Base-by-base conservation (phyloP, 441 rosid species). In the Gossypium trilobum region DNA sequence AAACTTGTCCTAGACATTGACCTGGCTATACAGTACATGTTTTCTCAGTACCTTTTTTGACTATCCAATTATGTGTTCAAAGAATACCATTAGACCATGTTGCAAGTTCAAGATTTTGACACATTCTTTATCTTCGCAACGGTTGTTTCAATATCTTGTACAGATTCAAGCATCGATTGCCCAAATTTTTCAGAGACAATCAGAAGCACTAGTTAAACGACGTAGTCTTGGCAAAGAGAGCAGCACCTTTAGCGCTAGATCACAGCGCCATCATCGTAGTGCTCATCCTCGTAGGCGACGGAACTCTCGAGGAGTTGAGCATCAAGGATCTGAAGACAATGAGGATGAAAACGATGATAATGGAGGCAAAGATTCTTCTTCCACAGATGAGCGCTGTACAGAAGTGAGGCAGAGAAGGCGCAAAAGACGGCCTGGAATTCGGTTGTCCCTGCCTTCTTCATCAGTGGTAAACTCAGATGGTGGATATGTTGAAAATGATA, bases 161-260 rank as follows among this genome's bases (percentile, higher is more conserved):
- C 82, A 89, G 92, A 85, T 89, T 82, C 95, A 89, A 86, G 88
- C 54, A 78, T 87, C 92, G 70, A 88, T 89, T 81, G 95, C 92
- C 14, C 82, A 87, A 75, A 82, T 88, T 75, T 79, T 85, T 23
- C 87, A 79, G 79, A 76, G 85, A 50, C 95, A 89, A 73, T 79
- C 95, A 56, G 88, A 87, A 73, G 91, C 89, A 55, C 79, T 90
- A 2, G 86, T 67, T 46, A 88, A 82, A 75, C 83, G 82, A 73
- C 91, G 80, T 36, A 60, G 88, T 39, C 48, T 68, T 52, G 87
- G 87, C 59, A 88, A 86, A 81, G 94, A 85, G 8, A 46, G 78
- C 25, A 68, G 78, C 25, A 55, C 73, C 58, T 79, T 75, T 75
- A 54, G 73, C 25, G 46, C 82, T n/a, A 82, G 88, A 78, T 19